Evolutionary conservation across 331 rosid species (phyloP), one percentile per base, ranked within the genome.

Genomic region (Quercus tomentella): DNA sequence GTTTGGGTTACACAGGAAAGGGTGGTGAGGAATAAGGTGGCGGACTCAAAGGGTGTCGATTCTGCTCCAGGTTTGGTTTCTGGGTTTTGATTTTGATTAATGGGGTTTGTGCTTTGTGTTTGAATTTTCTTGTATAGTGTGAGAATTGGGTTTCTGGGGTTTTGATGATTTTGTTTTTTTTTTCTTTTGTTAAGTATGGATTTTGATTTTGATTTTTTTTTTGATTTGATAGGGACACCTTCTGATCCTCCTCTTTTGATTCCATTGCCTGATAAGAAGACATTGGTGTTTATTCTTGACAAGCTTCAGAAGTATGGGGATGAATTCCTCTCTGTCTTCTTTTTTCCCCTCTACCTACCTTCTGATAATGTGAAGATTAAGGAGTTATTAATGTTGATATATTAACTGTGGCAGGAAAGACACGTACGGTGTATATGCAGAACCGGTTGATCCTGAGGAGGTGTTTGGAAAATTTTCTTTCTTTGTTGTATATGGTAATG

Each of bases 371-470:
- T n/a, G 45, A 54, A 41, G 58, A 33, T 23, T 49, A 15, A 54
- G 23, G 62, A 17, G 52, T 78, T 69, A 35, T 78, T 75, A 25
- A 82, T 74, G 81, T 57, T 65, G 37, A 72, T 67, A 35, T 83
- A 56, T 82, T 58, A 66, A 49, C 72, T 82, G 75, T 92, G 84
- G 85, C 98, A 94, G 98, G 97, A 92, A 92, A 84, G 98, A 94
- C 77, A 91, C 89, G 3, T 94, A 92, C 69, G 91, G 97, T 72
- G 98, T 94, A 37, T 94, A 88, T 80, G 92, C 97, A 2, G 98
- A 94, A 37, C 97, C 98, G 16, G 98, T 91, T 84, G 98, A 94
- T 89, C 97, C 97, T 4, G 97, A 94, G 80, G 98, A 94, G 97
- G 98, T 94, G 72, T 78, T 88, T 70, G 66, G 56, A 78, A 25